Evolutionary conservation across 1,284 basidiomycete genomes (phyloP).

Genomic region (Schizopora paradoxa): DNA sequence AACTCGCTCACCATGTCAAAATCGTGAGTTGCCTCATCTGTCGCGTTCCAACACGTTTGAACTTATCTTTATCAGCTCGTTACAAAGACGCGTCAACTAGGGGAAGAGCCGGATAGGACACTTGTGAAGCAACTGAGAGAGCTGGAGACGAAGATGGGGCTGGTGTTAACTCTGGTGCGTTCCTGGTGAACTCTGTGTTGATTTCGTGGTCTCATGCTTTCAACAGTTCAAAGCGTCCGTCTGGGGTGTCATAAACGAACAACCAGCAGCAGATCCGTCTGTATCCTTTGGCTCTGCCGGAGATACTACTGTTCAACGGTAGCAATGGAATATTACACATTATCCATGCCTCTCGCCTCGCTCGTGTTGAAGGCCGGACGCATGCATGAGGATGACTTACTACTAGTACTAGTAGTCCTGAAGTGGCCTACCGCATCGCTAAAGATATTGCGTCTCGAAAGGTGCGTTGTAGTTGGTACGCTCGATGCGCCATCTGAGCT

Average conservation of each 20-base stretch:
- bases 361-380: no score
- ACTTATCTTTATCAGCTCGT: conserved; percentile 40
- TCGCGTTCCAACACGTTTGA: not conserved
- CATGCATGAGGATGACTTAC: no score
- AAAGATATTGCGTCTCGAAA: no score
- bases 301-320: conserved; percentile 33
- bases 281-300: conserved; percentile 21
- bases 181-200: not conserved
- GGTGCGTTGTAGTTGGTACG: no score
- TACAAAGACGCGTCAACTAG: conserved; percentile 50
- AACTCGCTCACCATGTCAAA: conserved; percentile 65
- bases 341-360: no score
- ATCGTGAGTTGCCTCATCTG: conserved; percentile 40
- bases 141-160: conserved; percentile 91
- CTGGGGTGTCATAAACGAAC: conserved; percentile 90
- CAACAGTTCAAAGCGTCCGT: conserved; percentile 89
- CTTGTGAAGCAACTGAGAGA: conserved; percentile 77
- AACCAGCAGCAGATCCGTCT: conserved; percentile 47
- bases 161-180: conserved; percentile 83
- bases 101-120: conserved; percentile 65
- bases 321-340: conserved; percentile 25
- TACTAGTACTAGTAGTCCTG: no score
- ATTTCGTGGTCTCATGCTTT: not conserved
- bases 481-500: no score
- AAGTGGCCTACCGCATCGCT: no score